Base-by-base conservation (phyloP, 371 early-diverging fungal genomes). In the Chytridium lagenaria region DNA sequence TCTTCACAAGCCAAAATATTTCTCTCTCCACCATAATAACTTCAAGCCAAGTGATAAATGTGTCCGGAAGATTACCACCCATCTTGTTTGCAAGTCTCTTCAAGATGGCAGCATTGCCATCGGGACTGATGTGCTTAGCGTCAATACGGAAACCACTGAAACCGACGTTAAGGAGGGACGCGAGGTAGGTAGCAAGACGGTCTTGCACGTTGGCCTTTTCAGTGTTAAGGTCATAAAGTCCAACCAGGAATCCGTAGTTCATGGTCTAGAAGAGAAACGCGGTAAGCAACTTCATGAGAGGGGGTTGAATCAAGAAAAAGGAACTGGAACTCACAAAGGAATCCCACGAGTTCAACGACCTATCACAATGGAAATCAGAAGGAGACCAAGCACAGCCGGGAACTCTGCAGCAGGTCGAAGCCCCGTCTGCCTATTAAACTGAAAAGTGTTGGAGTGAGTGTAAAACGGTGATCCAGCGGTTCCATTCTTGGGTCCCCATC, bases 21-120 rank as follows among this genome's bases (percentile, higher is more conserved):
- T 51, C 61, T 75, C 59, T 76, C 77, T 10, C 77, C 77, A 10
- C 77, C 77, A 76, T 57, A 16, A 76, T 36, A n/a, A 76, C 73
- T 57, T 76, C 77, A 5, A 76, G 36, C 74, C 71, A 76, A 28
- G 77, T 68, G 16, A 76, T 73, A 33, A 76, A 76, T n/a, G 12
- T 76, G 15, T 38, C 3, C 22, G 77, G 77, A 1, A 76, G 59
- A 15, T 33, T 5, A 1, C 77, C 77, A 44, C 30, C 77, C 77
- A 3, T 77, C 33, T n/a, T 76, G 70, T 23, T 28, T 28, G n/a
- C 36, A 19, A 23, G 26, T 69, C 30, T 39, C 69, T 76, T 1
- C 70, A 77, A 19, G 37, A 76, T 76, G 7, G 44, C 39, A 1
- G 77, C 78, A 22, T 77, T 39, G 1, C 50, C 72, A 55, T 50